These are phyloP conservation scores for Dipodascopsis uninucleata DNA, from an alignment of 805 yeast species.

Conservation along the genomic window DNA sequence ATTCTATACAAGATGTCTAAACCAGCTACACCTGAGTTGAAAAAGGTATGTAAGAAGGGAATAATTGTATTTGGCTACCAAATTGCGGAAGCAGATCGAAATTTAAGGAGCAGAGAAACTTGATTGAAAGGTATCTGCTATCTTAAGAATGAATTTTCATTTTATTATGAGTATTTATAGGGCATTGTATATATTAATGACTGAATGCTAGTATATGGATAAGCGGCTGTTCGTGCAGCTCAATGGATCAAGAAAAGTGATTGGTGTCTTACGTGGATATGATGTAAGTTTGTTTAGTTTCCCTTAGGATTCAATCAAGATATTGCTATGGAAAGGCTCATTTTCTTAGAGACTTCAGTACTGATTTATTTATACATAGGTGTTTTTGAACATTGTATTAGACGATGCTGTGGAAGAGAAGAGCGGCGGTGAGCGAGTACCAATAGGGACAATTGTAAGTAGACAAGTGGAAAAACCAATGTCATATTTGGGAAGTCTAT, in stretches of 20 bases:
- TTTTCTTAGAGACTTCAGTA: too few species aligned
- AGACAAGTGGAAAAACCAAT: too few species aligned
- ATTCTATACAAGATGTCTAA: slow-evolving; percentile 23
- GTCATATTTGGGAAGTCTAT: background rate
- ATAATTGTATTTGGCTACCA: background rate
- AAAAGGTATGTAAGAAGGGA: slow-evolving; percentile 19
- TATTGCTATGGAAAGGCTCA: too few species aligned
- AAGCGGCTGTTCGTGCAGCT: slow-evolving; percentile 69
- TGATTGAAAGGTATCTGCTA: too few species aligned
- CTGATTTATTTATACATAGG: slow-evolving; percentile 40
- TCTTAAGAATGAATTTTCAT: too few species aligned
- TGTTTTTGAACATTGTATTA: slow-evolving; percentile 67
- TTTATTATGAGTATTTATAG: background rate
- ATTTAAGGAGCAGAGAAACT: too few species aligned
- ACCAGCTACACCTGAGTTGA: slow-evolving; percentile 28
- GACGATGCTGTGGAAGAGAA: slow-evolving; percentile 67
- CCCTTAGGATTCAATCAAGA: too few species aligned
- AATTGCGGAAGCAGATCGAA: too few species aligned
- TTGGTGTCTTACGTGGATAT: slow-evolving; percentile 81
- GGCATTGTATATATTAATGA: background rate
- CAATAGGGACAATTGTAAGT: slow-evolving; percentile 60
- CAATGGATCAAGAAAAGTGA: slow-evolving; percentile 72
- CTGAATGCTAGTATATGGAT: slow-evolving; percentile 62
- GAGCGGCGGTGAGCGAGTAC: slow-evolving; percentile 47
- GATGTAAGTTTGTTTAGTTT: slow-evolving; percentile 59